Conservation (phyloP, 2,329 filamentous ascomycete genomes). For the Herpotrichia juniperi region DNA sequence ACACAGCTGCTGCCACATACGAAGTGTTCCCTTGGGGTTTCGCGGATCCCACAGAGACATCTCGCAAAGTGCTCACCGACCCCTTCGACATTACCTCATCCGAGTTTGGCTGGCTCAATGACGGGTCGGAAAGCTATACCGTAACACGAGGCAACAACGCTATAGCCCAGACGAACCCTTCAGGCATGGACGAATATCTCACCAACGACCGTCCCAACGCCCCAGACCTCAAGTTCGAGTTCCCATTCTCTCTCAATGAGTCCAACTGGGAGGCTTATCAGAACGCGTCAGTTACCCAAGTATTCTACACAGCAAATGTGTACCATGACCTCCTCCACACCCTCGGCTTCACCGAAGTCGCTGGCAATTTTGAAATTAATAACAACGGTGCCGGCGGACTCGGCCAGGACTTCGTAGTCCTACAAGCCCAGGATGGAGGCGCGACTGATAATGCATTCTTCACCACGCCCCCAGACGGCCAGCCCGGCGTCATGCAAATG, state of each 20-base stretch:
- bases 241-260: conserved; percentile 31
- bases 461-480: conserved; percentile 59
- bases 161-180: conserved; percentile 60
- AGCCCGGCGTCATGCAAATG: conserved; percentile 63
- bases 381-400: conserved; percentile 59
- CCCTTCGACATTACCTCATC: conserved; percentile 57
- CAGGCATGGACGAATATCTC: conserved; percentile 52
- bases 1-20: conserved; percentile 62
- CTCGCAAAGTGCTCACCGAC: conserved; percentile 52
- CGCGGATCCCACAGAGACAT: conserved; percentile 60
- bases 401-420: conserved; percentile 58
- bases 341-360: conserved; percentile 61
- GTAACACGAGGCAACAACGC: conserved; percentile 66
- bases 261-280: conserved; percentile 48
- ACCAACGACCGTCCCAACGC: conserved; percentile 59
- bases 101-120: conserved; percentile 60
- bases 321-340: conserved; percentile 65
- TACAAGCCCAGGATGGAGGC: conserved; percentile 61
- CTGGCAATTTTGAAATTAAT: conserved; percentile 63
- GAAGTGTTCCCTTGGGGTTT: conserved; percentile 61
- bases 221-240: conserved; percentile 51
- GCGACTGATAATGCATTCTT: conserved; percentile 65
- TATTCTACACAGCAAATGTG: conserved; percentile 66
- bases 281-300: conserved; percentile 63
- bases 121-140: conserved; percentile 56